Evolutionary conservation across 371 early-diverging fungal species (phyloP).

Genomic region (Entomophthora muscae): DNA sequence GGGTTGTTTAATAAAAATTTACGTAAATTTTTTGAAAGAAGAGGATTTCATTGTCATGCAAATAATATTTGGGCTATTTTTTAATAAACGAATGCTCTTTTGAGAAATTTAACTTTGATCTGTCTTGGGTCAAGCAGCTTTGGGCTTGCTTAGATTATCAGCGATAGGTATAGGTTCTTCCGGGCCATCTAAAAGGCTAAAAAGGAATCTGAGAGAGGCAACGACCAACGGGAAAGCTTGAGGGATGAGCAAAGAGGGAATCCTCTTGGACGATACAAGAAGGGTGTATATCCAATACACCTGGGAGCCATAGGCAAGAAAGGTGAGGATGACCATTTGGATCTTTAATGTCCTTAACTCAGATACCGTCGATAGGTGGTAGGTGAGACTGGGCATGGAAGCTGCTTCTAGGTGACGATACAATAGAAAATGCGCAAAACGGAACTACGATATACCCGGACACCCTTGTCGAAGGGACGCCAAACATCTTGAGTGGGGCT

Average conservation of each 20-base stretch:
- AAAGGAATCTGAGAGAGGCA: not conserved
- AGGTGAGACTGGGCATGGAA: not conserved
- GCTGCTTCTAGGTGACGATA: not conserved
- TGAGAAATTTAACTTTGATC: too few species aligned
- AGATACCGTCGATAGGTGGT: not conserved
- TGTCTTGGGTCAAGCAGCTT: too few species aligned
- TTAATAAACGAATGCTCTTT: too few species aligned
- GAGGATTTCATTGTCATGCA: too few species aligned
- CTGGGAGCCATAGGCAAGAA: not conserved
- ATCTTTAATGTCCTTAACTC: not conserved
- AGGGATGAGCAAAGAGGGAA: not conserved
- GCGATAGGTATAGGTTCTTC: not conserved
- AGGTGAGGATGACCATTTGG: not conserved
- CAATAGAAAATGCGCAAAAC: not conserved
- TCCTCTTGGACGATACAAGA: not conserved
- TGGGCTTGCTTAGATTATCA: not conserved
- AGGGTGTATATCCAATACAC: not conserved
- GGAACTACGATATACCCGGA: not conserved
- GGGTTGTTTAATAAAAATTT: too few species aligned
- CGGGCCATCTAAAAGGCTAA: not conserved
- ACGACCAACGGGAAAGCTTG: not conserved
- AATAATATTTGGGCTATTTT: too few species aligned
- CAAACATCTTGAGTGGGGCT: not conserved
- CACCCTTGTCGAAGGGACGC: not conserved
- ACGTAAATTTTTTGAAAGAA: too few species aligned